Evolutionary conservation across 441 rosid genomes (phyloP), one percentile per base, ranked within the genome.

Genomic region (Populus tomentosa): DNA sequence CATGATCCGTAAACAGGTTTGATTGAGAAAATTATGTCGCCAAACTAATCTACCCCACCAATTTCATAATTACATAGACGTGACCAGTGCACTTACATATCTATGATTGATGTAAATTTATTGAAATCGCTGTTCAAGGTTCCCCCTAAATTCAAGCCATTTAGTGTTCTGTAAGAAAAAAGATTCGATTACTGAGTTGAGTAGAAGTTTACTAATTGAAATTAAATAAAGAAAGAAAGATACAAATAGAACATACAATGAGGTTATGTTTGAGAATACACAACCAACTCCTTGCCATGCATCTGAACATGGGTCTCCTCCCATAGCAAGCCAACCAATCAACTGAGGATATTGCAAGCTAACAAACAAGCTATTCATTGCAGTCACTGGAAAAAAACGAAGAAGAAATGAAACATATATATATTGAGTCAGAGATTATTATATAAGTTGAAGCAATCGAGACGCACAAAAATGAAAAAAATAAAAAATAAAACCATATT

Each of bases 291-390:
- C 99, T 83, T 90, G 84, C 99, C 99, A 96, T 66, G 72, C 64
- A 56, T 92, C 95, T 69, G 89, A 88, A 83, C 99, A 96, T 8
- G 99, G 99, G 85, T 96, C 99, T 80, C 99, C 99, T 83, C 98
- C 98, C 74, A 84, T 78, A 62, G 93, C 80, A 77, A 81, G 61
- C 98, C 99, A 96, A 67, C 87, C 90, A n/a, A 13, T 65, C 72
- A 94, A 81, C 62, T 91, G 86, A 8, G 97, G 97, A 32, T 82
- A 84, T 14, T 90, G 90, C 84, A 96, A 82, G 59, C 91, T 82
- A 23, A 86, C 63, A 46, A 77, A 94, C 72, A 96, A 85, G 79
- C 85, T 81, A 84, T 94, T 91, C 77, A 92, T 82, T 28, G 94
- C 99, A 5, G 82, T 80, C 72, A 92, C 99, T 96, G 88, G 56